Evolutionary conservation across 2,329 filamentous ascomycete species (phyloP).

Genomic region (Ophiognomonia clavigignenti-juglandacearum): DNA sequence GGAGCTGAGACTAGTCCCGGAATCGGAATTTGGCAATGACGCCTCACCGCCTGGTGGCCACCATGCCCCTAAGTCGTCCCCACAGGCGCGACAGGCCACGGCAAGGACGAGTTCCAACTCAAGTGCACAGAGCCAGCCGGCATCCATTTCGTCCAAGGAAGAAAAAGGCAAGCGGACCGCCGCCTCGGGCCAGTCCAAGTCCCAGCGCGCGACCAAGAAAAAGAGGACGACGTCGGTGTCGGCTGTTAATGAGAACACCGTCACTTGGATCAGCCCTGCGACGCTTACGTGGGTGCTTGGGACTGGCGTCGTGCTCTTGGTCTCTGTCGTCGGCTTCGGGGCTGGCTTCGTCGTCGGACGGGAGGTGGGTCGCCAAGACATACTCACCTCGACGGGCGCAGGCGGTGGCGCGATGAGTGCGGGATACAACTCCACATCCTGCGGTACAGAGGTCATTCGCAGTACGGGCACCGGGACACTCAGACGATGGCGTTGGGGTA

Average conservation of each 20-base stretch:
- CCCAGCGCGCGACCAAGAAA: slow-evolving; percentile 51
- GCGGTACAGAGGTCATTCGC: slow-evolving; percentile 49
- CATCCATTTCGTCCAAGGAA: slow-evolving; percentile 21
- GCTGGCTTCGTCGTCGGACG: slow-evolving; percentile 65
- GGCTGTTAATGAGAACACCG: slow-evolving; percentile 29
- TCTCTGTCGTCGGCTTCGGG: slow-evolving; percentile 64
- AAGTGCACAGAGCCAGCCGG: slow-evolving; percentile 23
- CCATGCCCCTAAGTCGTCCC: slow-evolving; percentile 19
- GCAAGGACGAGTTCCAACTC: slow-evolving; percentile 26
- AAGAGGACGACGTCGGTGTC: slow-evolving; percentile 45
- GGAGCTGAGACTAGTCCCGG: slow-evolving; percentile 54
- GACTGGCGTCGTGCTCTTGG: slow-evolving; percentile 62
- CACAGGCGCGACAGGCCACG: slow-evolving; percentile 9
- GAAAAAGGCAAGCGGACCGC: slow-evolving; percentile 49
- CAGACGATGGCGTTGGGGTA: slow-evolving; percentile 49
- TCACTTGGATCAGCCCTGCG: slow-evolving; percentile 50
- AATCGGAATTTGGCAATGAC: slow-evolving; percentile 51
- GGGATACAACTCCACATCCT: slow-evolving; percentile 39
- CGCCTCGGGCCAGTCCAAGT: slow-evolving; percentile 25
- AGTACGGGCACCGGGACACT: slow-evolving; percentile 41
- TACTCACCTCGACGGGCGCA: slow-evolving; percentile 36
- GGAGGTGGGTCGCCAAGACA: slow-evolving; percentile 60
- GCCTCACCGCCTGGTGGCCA: slow-evolving; percentile 18
- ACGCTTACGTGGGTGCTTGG: slow-evolving; percentile 61
- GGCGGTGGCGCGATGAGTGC: slow-evolving; percentile 26